Conservation (phyloP, 73 alveolate species). For the Blepharisma stoltei region DNA sequence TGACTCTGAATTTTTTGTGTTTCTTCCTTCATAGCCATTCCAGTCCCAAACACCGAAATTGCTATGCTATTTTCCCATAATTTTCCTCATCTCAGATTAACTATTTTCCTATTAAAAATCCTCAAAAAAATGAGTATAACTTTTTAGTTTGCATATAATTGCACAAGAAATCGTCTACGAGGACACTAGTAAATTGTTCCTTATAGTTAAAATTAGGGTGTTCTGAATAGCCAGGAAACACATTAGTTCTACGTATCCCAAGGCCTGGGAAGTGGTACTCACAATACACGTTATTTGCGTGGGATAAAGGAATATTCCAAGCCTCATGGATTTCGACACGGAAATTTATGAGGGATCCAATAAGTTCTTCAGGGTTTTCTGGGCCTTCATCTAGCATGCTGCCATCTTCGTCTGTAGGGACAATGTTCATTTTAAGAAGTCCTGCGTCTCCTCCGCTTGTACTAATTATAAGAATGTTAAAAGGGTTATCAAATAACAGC, state of each 20-base stretch:
- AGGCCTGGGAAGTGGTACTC: constrained; percentile 8
- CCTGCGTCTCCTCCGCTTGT: constrained; percentile 21
- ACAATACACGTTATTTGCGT: constrained; percentile 7
- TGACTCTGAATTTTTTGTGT: background rate
- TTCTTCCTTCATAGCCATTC: constrained; percentile 12
- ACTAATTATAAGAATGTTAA: background rate
- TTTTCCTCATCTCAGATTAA: no score
- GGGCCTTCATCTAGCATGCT: background rate
- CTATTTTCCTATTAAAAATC: no score
- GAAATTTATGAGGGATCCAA: background rate
- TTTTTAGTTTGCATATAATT: background rate
- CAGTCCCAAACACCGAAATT: background rate
- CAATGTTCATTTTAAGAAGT: background rate
- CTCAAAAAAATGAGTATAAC: no score
- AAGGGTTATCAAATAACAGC: background rate
- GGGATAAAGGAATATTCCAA: background rate
- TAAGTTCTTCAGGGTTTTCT: constrained; percentile 22
- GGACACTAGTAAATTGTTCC: constrained; percentile 3
- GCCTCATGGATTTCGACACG: constrained; percentile 18
- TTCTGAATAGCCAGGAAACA: constrained; percentile 10
- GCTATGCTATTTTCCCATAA: no score
- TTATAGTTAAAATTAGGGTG: background rate
- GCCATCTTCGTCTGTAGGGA: constrained; percentile 20
- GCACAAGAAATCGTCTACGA: background rate
- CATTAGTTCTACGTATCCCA: background rate